Evolutionary conservation across 2,329 filamentous ascomycete genomes (phyloP).

Genomic region (Diplodia mutila): DNA sequence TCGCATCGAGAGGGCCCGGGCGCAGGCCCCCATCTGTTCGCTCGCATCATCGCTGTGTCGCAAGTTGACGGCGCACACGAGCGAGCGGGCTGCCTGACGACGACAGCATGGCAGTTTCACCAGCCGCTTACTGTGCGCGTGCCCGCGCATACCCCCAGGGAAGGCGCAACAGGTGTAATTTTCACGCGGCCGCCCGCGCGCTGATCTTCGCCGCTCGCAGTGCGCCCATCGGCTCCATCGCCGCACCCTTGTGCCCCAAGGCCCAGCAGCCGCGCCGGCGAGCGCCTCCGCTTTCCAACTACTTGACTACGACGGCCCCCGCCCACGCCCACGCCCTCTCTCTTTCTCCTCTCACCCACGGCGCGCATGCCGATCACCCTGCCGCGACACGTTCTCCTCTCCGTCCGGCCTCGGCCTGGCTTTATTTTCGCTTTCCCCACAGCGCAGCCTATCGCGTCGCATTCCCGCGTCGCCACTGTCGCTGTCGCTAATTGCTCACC

Average conservation of each 20-base stretch:
- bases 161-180: not conserved
- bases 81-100: conserved; percentile 14
- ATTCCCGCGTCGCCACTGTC: conserved; percentile 14
- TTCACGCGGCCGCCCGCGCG: not conserved
- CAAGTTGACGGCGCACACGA: conserved; percentile 9
- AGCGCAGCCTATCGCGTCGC: not conserved
- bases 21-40: not conserved
- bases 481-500: conserved; percentile 2
- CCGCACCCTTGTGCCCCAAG: not conserved
- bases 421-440: not conserved
- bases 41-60: conserved; percentile 4
- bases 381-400: not conserved
- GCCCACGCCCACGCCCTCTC: not conserved
- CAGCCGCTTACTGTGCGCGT: not conserved
- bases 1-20: conserved; percentile 14
- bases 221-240: conserved; percentile 1
- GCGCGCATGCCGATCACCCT: conserved; percentile 15
- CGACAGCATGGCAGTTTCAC: conserved; percentile 9
- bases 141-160: not conserved
- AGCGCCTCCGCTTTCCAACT: conserved; percentile 13
- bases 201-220: conserved; percentile 22
- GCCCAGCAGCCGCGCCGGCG: conserved; percentile 15
- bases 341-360: conserved; percentile 5
- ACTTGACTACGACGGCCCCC: not conserved
- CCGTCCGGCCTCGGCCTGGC: not conserved